Base-by-base conservation (phyloP, 352 stramenopile species). In the Thraustochytrium sp. region DNA sequence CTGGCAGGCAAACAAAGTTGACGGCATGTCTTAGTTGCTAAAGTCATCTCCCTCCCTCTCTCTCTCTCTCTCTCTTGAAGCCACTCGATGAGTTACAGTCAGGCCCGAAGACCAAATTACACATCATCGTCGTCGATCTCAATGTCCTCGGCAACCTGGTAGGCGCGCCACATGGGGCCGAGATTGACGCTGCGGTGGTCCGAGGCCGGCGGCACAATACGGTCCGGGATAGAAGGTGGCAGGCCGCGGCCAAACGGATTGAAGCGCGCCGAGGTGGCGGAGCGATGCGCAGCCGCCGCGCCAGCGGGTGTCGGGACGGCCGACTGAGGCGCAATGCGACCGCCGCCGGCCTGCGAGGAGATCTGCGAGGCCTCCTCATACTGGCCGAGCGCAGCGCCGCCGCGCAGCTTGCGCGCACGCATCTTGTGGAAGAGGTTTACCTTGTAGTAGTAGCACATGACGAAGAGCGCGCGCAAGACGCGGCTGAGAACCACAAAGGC, bases 101-200 rank as follows among this genome's bases (percentile, higher is more conserved):
- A n/a, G n/a, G n/a, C n/a, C n/a, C n/a, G n/a, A n/a, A n/a, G n/a
- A n/a, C n/a, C n/a, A n/a, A n/a, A n/a, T n/a, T 72, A 72, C 1
- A 72, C 59, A 18, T 46, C 9, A 29, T 72, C 59, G 40, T 72
- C 59, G 40, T 49, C 59, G 23, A 72, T 11, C 0, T 72, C 59
- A 26, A 49, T 72, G 26, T 72, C 26, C 59, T 72, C 59, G 9
- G n/a, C 40, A 49, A 9, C 40, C 31, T 77, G 65, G 46, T 62
- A 77, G 29, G 65, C 65, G 13, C 65, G 65, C 65, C 65, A 77
- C 65, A 62, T 55, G 1, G 65, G 65, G 0, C 65, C 65, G 26
- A 77, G 65, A 26, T 77, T 26, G 16, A 77, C 31, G 65, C 31
- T 37, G 36, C 5, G 13, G 26, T 68, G 34, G 8, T 5, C 34